Evolutionary conservation across 169 alveolate genomes (phyloP).

Genomic region (Plasmodium malariae): DNA sequence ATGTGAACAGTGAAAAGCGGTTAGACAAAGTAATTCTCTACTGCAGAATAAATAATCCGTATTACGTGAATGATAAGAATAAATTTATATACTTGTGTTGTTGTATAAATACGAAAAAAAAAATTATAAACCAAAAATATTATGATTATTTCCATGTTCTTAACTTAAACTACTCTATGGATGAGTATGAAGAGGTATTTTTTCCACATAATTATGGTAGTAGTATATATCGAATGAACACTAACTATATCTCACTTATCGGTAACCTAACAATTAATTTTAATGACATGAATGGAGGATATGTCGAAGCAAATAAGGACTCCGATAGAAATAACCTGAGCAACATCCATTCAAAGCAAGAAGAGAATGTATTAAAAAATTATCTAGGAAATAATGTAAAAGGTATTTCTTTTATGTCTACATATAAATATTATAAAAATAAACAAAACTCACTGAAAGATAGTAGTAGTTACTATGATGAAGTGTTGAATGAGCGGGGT

Average conservation of each 20-base stretch:
- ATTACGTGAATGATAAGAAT: slow-evolving; percentile 27
- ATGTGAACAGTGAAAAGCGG: neutral
- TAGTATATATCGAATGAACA: neutral
- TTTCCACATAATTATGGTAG: neutral
- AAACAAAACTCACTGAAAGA: neutral
- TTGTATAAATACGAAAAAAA: slow-evolving; percentile 42
- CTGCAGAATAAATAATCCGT: slow-evolving; percentile 39
- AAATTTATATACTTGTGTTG: slow-evolving; percentile 48
- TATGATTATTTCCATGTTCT: slow-evolving; percentile 28
- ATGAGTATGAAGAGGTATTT: slow-evolving; percentile 43
- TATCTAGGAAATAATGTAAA: slow-evolving; percentile 38
- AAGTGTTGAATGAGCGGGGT: neutral
- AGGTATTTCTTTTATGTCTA: slow-evolving; percentile 54
- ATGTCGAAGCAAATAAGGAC: neutral
- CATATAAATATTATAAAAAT: slow-evolving; percentile 3
- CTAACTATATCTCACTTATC: slow-evolving; percentile 18
- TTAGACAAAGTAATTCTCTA: slow-evolving; percentile 47
- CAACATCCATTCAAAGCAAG: neutral
- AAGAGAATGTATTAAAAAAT: slow-evolving; percentile 23
- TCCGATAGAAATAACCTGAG: neutral
- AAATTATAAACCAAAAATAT: slow-evolving; percentile 22
- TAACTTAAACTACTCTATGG: slow-evolving; percentile 22
- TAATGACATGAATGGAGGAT: slow-evolving; percentile 10
- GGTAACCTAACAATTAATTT: slow-evolving; percentile 61
- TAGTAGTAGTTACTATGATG: neutral